phyloP scores from a whole-genome alignment of 192 early-diverging fungal genomes.

The Umbelopsis sp. region DNA sequence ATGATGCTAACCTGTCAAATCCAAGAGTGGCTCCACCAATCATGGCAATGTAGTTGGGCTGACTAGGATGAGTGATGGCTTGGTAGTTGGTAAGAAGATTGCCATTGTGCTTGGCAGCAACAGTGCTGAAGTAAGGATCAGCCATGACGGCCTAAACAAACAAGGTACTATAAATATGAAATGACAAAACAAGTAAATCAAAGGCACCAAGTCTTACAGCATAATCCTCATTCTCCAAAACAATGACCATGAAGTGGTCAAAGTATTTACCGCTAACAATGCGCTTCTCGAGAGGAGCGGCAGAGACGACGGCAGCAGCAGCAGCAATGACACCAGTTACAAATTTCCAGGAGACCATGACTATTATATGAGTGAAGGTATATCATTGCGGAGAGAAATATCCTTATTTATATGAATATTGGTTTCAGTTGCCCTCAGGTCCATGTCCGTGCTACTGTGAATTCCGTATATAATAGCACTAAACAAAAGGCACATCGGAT shows the following conservation, averaged over 20 bases:
- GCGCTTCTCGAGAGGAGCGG: constrained; percentile 4
- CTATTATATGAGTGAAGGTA: not conserved
- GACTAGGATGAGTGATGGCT: constrained; percentile 35
- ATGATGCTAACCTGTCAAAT: constrained; percentile 1
- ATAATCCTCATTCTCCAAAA: constrained; percentile 24
- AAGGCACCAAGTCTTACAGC: not conserved
- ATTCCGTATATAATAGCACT: no score
- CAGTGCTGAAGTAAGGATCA: constrained; percentile 5
- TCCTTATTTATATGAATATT: not conserved
- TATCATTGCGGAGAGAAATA: not conserved
- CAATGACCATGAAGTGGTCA: constrained; percentile 31
- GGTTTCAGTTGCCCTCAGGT: no score
- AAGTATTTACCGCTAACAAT: constrained; percentile 25
- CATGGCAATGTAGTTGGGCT: constrained; percentile 67
- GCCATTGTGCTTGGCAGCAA: constrained; percentile 38
- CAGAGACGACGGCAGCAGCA: not conserved
- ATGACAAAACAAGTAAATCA: not conserved
- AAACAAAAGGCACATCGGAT: no score
- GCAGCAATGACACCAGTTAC: not conserved
- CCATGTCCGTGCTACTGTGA: no score
- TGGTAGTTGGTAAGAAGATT: constrained; percentile 60
- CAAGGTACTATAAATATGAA: not conserved
- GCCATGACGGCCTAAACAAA: constrained; percentile 5
- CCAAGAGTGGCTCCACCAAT: constrained; percentile 51
- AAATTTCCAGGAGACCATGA: constrained; percentile 1